Evolutionary conservation across 768 basidiomycete genomes (phyloP), one percentile per base, ranked within the genome.

Genomic region (Rhizopogon roseolus): DNA sequence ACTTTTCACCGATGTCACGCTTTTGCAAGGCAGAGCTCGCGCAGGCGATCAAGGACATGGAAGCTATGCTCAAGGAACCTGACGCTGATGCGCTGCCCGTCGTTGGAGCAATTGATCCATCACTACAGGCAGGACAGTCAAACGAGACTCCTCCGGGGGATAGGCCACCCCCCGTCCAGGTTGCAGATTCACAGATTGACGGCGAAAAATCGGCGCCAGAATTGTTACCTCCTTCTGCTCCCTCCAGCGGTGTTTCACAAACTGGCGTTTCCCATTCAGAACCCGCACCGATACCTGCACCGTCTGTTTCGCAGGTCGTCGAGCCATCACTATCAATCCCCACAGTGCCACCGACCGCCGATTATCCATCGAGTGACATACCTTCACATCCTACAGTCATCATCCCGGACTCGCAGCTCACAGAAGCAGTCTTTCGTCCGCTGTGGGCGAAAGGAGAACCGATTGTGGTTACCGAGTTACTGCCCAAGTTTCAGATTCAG

Each of bases 1-100:
- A 87, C 52, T 91, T 95, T 60, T 84, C 85, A 5, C 88, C 93
- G 5, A 85, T 95, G 69, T 86, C 91, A 4, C 75, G 92, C 41
- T 92, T 95, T 62, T 77, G 78, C 57, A 72, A 73, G 52, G 66
- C 66, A 1, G 91, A 93, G 64, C 72, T 96, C 6, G 73, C 75
- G 11, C 70, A 76, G 37, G 82, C 86, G 17, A 83, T 95, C 58
- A 60, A 67, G 36, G 82, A 83, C 53, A 92, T 97, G 88, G 80
- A 84, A 60, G 68, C 60, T 28, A 69, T 90, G 34, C 60, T 84
- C 25, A 53, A 61, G 28, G 61, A 64, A 27, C 62, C 70, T 22
- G 69, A 73, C 44, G 54, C 54, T 1, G 68, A 70, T 36, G 65
- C 61, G 14, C 45, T 56, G 16, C 56, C 63, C 25, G 43, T 50